phyloP scores from a whole-genome alignment of 2,329 filamentous ascomycete genomes.

The Phialemonium atrogriseum region DNA sequence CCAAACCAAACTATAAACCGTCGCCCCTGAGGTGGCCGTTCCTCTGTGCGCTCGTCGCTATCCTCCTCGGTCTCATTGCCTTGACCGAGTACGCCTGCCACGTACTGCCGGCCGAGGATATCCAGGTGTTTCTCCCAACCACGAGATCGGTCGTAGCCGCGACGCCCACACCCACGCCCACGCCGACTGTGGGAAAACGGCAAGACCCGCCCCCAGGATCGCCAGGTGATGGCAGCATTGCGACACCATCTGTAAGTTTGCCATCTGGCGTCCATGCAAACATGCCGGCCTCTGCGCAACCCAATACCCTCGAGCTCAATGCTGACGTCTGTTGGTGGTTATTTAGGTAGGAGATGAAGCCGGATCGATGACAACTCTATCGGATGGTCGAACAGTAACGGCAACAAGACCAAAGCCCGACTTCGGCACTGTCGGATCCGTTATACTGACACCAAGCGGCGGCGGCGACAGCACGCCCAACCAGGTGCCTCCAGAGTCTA shows the following conservation, averaged over 20 bases:
- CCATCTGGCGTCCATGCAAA: background rate
- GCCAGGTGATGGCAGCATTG: background rate
- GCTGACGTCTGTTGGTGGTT: too few relatives aligned
- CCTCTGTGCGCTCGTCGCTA: slow-evolving; percentile 4
- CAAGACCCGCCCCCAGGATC: background rate
- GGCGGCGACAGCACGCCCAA: too few relatives aligned
- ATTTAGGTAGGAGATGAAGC: too few relatives aligned
- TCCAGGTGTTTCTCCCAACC: slow-evolving; percentile 3
- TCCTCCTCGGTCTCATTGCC: slow-evolving; percentile 6
- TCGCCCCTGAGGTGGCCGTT: slow-evolving; percentile 10
- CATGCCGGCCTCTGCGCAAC: too few relatives aligned
- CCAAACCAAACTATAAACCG: slow-evolving; percentile 11
- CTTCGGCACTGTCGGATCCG: background rate
- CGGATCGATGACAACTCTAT: too few relatives aligned
- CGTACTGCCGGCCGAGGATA: slow-evolving; percentile 8
- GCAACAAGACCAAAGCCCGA: background rate
- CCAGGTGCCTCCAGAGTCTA: background rate
- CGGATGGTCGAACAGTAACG: too few relatives aligned
- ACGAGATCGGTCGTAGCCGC: background rate
- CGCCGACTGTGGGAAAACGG: background rate
- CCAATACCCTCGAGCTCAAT: too few relatives aligned
- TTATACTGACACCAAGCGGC: background rate
- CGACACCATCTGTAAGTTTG: background rate
- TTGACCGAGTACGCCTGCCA: slow-evolving; percentile 7
- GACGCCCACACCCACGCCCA: background rate